Evolutionary conservation across 257 asterid species (phyloP), one percentile per base, ranked within the genome.

Genomic region (Solanum megistacrolobum): DNA sequence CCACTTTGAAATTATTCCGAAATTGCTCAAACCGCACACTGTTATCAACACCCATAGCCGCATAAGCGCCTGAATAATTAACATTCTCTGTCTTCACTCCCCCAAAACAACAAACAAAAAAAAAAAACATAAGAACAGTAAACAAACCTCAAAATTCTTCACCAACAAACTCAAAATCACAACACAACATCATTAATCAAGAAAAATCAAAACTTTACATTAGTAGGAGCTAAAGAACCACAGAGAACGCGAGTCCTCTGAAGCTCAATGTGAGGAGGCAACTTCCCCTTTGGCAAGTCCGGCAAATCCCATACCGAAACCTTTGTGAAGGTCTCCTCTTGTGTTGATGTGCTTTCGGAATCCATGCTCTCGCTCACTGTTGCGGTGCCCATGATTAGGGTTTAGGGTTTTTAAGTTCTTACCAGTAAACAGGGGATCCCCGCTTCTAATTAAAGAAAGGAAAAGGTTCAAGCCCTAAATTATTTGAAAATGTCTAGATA

Each of bases 251-350:
- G 98, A 71, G 97, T 94, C 88, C 94, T 90, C 86, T 93, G 98
- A 34, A 93, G 94, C 25, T 95, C 89, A 43, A 97, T 82, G 92
- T 97, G 98, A 14, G 92, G 87, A 1, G 98, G 95, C 81, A 97
- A 91, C 83, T 68, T 75, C 36, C 99, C 99, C 82, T 88, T 84
- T 12, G 98, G 96, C 23, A 95, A 91, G 89, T 97, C 99, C 0
- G 98, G 98, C 89, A 97, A 91, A 82, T 97, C 98, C 98, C 98
- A 96, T 48, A 94, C 95, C 11, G 98, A 92, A 88, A 94, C 76
- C 87, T 92, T 94, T 89, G 55, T 43, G n/a, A 76, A 23, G 20
- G 10, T 74, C 48, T 74, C 82, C 48, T n/a, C 34, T 36, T 23
- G 60, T n/a, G 60, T 76, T 18, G 35, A 76, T 11, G 58, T 76